A percentile compares a stretch with the other conserved stretches of the same genome.
phyloP scores from a whole-genome alignment of 352 stramenopile genomes.

The Phytophthora meadii region DNA sequence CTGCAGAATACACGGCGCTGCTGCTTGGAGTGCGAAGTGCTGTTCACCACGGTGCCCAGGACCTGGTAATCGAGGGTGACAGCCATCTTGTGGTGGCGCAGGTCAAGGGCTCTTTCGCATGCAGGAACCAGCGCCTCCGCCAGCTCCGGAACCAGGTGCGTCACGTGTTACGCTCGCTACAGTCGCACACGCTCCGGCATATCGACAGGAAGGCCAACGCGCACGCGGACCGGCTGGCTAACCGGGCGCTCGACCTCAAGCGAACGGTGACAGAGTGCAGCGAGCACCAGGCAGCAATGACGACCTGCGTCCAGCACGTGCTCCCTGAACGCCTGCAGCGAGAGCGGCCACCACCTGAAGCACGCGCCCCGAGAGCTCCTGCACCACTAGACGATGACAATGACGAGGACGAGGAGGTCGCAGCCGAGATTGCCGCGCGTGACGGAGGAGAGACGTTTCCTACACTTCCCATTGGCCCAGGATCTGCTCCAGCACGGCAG shows the following conservation, averaged over 20 bases:
- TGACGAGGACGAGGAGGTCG: not conserved
- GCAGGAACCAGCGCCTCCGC: not conserved
- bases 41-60: not conserved
- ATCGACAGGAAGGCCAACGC: constrained; percentile 28
- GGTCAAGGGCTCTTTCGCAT: not conserved
- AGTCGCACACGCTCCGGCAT: constrained; percentile 2
- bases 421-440: not conserved
- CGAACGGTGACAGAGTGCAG: too few species aligned
- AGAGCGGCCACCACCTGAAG: too few species aligned
- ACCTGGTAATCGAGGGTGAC: not conserved
- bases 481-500: not conserved
- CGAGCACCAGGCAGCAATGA: too few species aligned
- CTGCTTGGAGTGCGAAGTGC: not conserved
- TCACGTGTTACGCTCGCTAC: too few species aligned
- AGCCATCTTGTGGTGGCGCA: not conserved
- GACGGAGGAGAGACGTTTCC: constrained; percentile 11
- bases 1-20: not conserved
- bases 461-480: not conserved
- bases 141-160: not conserved
- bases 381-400: not conserved
- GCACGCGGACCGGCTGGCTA: constrained; percentile 28
- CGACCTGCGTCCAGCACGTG: too few species aligned
- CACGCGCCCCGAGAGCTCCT: too few species aligned
- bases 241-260: constrained; percentile 4
- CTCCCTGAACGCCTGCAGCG: too few species aligned